Percentiles rank a stretch among this genome's conserved stretches.
These are phyloP conservation scores for Yarrowia hollandica DNA, from an alignment of 805 yeast genomes.

Conservation along the genomic window DNA sequence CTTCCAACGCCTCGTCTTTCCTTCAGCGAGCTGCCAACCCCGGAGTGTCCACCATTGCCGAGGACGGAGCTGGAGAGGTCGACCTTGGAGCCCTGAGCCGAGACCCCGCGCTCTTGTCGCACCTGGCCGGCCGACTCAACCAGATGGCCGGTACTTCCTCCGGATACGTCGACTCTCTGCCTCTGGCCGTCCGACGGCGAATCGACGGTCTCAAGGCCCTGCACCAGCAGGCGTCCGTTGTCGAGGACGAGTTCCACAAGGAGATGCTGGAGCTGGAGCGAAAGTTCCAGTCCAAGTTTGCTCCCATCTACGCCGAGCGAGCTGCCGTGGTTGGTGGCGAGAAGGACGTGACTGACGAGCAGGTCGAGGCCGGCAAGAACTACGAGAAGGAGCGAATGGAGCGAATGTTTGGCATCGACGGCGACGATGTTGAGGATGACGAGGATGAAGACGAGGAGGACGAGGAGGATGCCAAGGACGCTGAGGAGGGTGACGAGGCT, in stretches of 20 bases:
- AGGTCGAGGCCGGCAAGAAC: conserved; percentile 73
- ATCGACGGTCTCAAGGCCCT: conserved; percentile 79
- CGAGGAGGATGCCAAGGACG: conserved; percentile 48
- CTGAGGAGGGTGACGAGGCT: conserved; percentile 37
- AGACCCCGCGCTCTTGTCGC: conserved; percentile 78
- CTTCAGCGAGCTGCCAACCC: conserved; percentile 51
- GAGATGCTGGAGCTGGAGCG: conserved; percentile 85
- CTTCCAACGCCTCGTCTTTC: conserved; percentile 75
- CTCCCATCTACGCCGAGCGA: conserved; percentile 75
- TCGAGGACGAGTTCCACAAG: conserved; percentile 89
- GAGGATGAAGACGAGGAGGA: conserved; percentile 45
- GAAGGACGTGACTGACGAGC: conserved; percentile 74
- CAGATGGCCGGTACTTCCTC: conserved; percentile 80
- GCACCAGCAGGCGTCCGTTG: conserved; percentile 73
- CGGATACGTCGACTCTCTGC: conserved; percentile 79
- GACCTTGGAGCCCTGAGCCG: conserved; percentile 54
- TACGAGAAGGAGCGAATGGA: conserved; percentile 48
- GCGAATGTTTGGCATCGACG: conserved; percentile 48
- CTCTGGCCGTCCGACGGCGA: conserved; percentile 69
- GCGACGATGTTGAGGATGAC: conserved; percentile 45
- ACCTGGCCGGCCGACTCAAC: conserved; percentile 88
- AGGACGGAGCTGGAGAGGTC: conserved; percentile 49
- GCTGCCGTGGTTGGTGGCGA: conserved; percentile 69
- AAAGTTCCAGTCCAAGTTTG: conserved; percentile 68
- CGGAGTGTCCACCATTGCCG: conserved; percentile 68